Evolutionary conservation across 192 early-diverging fungal genomes (phyloP), one percentile per base, ranked within the genome.

Genomic region (Phlyctochytrium planicorne): DNA sequence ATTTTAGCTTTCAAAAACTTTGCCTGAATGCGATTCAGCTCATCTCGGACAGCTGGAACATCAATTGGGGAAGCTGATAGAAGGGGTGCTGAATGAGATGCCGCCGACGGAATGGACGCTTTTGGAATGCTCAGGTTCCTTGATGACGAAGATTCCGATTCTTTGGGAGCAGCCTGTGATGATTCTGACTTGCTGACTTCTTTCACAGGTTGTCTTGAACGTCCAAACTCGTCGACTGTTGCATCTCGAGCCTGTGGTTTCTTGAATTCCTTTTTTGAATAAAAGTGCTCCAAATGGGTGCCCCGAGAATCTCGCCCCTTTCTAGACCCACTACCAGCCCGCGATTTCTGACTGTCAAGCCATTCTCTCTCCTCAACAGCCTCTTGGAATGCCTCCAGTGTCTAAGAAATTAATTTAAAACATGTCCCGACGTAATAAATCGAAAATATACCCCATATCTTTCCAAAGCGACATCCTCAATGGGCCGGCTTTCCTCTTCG

Each of bases 11-110:
- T 91, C 20, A 98, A 69, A 50, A 92, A 83, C 35, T 89, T 85
- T 1, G 94, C 85, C 32, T 89, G 84, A 40, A 98, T 76, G 62
- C 89, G 94, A 82, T 98, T 98, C 20, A 98, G 75, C 56, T 96
- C 87, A 33, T 31, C 36, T 14, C 30, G 57, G 52, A 52, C 30
- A 31, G 72, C 66, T 0, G 56, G 10, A 24, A 63, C 57, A 23
- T 63, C 30, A 20, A 12, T 40, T 33, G 59, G 60, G 24, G 52
- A 36, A 34, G 61, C 25, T 2, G 67, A 52, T 16, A 23, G 12
- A 0, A 23, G 17, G 24, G 23, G 24, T 36, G 33, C 16, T 14
- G 33, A n/a, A 12, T 27, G 20, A 16, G 61, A 65, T 16, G 35
- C 29, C 17, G 56, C 33, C 12, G 29, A 12, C 2, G 30, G 23